phyloP scores from a whole-genome alignment of 305 asterid species.

The Fraxinus paxiana region DNA sequence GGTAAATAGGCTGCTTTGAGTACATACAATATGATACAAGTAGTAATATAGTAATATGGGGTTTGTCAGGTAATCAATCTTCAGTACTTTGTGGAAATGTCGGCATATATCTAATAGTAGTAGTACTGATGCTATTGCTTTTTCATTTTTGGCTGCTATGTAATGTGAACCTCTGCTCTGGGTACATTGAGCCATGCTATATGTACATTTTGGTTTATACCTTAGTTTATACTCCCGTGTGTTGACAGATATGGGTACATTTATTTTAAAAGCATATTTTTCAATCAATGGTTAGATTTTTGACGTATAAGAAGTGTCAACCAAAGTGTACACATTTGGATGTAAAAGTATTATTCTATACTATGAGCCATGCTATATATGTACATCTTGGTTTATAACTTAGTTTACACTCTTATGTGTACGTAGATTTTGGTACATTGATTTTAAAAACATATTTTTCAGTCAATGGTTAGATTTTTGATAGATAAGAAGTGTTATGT shows the following conservation, averaged over 20 bases:
- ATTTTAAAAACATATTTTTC: not conserved
- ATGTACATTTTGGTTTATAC: not conserved
- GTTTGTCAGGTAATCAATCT: not conserved
- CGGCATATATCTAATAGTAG: constrained; percentile 15
- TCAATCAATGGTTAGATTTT: not conserved
- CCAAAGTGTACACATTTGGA: not conserved
- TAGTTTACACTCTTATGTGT: not conserved
- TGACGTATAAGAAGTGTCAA: not conserved
- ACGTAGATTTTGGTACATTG: not conserved
- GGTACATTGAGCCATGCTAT: not conserved
- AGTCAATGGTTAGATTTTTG: not conserved
- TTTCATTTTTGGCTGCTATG: not conserved
- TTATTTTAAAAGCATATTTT: too few species aligned
- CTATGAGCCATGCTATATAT: not conserved
- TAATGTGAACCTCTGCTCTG: not conserved
- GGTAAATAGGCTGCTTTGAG: constrained; percentile 21
- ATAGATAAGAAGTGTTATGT: not conserved
- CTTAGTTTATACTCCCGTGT: not conserved
- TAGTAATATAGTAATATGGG: constrained; percentile 4
- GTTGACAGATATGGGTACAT: not conserved
- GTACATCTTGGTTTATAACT: not conserved
- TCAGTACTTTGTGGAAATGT: constrained; percentile 10
- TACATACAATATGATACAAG: constrained; percentile 18
- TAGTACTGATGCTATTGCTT: not conserved
- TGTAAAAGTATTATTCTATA: not conserved